Conservation (phyloP, 768 basidiomycete genomes). For the Chalciporus piperatus region DNA sequence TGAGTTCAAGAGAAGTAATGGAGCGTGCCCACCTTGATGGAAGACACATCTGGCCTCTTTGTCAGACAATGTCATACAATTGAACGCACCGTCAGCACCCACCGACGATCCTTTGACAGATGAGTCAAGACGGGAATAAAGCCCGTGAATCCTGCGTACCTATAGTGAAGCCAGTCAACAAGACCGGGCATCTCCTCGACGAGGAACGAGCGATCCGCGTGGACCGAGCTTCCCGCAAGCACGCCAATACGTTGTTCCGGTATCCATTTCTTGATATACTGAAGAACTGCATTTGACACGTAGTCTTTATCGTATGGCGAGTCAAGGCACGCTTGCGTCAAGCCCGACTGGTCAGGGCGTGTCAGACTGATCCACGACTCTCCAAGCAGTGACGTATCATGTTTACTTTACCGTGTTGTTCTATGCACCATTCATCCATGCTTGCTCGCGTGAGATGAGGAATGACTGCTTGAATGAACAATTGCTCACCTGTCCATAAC, state of each 20-base stretch:
- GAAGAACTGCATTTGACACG: slow-evolving; percentile 60
- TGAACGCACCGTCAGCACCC: slow-evolving; percentile 25
- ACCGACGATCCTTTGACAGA: slow-evolving; percentile 62
- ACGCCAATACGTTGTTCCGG: slow-evolving; percentile 60
- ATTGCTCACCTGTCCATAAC: slow-evolving; percentile 63
- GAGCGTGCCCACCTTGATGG: slow-evolving; percentile 60
- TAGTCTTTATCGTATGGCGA: slow-evolving; percentile 62
- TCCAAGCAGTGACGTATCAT: neutral
- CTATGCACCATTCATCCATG: slow-evolving; percentile 87
- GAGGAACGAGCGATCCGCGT: slow-evolving; percentile 74
- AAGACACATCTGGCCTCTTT: slow-evolving; percentile 66
- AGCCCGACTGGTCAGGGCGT: slow-evolving; percentile 58
- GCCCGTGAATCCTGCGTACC: slow-evolving; percentile 38
- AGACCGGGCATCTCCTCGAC: slow-evolving; percentile 78
- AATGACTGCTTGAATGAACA: neutral
- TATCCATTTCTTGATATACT: slow-evolving; percentile 85
- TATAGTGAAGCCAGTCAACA: slow-evolving; percentile 77
- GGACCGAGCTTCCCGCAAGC: slow-evolving; percentile 87
- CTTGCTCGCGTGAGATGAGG: slow-evolving; percentile 33
- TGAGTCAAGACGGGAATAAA: neutral
- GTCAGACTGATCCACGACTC: neutral
- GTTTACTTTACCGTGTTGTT: slow-evolving; percentile 73
- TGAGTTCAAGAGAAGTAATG: neutral
- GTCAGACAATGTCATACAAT: neutral
- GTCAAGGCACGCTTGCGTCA: slow-evolving; percentile 74